Evolutionary conservation across 2,329 filamentous ascomycete genomes (phyloP).

Genomic region (Calonectria pauciramosa): DNA sequence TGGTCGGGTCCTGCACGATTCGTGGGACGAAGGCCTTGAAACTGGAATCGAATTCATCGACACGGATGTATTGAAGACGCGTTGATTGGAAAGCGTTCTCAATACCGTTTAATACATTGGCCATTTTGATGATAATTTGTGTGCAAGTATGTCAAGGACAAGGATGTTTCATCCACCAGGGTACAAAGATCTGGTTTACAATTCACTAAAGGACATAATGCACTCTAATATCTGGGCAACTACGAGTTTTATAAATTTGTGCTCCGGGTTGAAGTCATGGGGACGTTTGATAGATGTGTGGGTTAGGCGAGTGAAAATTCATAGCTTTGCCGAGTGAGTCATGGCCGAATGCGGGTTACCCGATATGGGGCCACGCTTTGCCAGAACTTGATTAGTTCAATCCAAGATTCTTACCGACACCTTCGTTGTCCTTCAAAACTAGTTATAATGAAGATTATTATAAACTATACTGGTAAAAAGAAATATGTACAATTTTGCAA

Average conservation of each 20-base stretch:
- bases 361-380: background rate
- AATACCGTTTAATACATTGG: background rate
- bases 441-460: too few relatives aligned
- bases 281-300: background rate
- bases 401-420: too few relatives aligned
- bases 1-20: constrained; percentile 27
- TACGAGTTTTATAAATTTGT: background rate
- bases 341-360: background rate
- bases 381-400: background rate
- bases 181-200: too few relatives aligned
- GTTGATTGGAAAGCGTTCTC: constrained; percentile 25
- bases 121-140: background rate
- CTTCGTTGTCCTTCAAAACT: too few relatives aligned
- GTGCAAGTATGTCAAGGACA: background rate
- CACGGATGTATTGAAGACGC: constrained; percentile 28
- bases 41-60: constrained; percentile 18
- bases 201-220: too few relatives aligned
- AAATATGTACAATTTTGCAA: too few relatives aligned
- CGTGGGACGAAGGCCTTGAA: constrained; percentile 25
- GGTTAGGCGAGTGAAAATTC: background rate
- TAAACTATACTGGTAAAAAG: too few relatives aligned
- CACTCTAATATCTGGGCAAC: too few relatives aligned
- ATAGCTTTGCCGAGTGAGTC: background rate
- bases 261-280: background rate
- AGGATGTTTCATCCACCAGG: background rate